phyloP scores from a whole-genome alignment of 106 monocot genomes.

The Ottelia alismoides region DNA sequence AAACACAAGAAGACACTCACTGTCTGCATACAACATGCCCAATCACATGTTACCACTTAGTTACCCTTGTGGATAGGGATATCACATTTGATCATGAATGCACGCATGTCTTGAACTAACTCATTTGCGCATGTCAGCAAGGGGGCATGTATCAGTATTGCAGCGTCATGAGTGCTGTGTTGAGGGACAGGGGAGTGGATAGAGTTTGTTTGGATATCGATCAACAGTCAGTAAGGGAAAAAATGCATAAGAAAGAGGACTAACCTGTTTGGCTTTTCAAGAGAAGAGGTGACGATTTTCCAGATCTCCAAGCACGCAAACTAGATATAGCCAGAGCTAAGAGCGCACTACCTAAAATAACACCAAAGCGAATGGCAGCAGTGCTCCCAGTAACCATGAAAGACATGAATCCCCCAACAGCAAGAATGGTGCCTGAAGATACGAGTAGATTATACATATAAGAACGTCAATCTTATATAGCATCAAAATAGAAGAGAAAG shows the following conservation, averaged over 20 bases:
- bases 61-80: too few species aligned
- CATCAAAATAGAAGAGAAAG: not conserved
- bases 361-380: constrained; percentile 75
- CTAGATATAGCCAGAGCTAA: constrained; percentile 52
- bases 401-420: constrained; percentile 60
- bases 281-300: constrained; percentile 32
- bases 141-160: too few species aligned
- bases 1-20: too few species aligned
- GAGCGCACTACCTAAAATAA: constrained; percentile 64
- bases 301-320: constrained; percentile 55
- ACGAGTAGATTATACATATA: not conserved
- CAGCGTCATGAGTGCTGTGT: not conserved
- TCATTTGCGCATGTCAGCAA: too few species aligned
- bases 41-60: too few species aligned
- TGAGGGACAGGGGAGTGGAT: not conserved
- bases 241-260: constrained; percentile 6
- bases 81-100: not conserved
- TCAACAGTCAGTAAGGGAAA: too few species aligned
- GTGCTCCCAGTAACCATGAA: constrained; percentile 88
- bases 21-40: too few species aligned
- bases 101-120: too few species aligned
- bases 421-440: constrained; percentile 45
- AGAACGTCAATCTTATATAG: not conserved
- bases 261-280: constrained; percentile 83
- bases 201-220: not conserved